Percentiles rank a stretch among this genome's conserved stretches.
Conservation (phyloP, 768 basidiomycete genomes). For the Cystofilobasidium bisporidii region DNA sequence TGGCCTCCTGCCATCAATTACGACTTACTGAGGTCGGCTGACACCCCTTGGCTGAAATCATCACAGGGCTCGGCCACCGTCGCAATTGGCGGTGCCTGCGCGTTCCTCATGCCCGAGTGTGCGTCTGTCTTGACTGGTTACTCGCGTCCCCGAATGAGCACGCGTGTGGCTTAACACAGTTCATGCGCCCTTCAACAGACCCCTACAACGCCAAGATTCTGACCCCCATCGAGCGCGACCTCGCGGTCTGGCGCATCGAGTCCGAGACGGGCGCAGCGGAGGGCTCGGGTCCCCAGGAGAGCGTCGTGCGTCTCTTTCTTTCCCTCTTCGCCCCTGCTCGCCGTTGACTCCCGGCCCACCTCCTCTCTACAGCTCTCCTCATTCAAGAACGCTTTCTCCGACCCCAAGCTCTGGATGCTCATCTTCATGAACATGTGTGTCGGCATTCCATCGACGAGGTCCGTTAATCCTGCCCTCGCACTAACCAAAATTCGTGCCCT, state of each 20-base stretch:
- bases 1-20: too few species aligned
- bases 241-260: conserved; percentile 32
- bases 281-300: neutral
- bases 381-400: conserved; percentile 4
- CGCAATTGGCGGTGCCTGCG: conserved; percentile 11
- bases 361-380: conserved; percentile 4
- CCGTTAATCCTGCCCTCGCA: too few species aligned
- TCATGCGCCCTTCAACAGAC: conserved; percentile 19
- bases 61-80: conserved; percentile 26
- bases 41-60: too few species aligned
- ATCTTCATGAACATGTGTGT: conserved; percentile 14
- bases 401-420: conserved; percentile 26
- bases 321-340: too few species aligned
- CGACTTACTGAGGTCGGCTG: too few species aligned
- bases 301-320: too few species aligned
- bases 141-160: too few species aligned
- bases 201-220: conserved; percentile 31
- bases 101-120: conserved; percentile 29
- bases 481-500: neutral
- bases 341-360: too few species aligned
- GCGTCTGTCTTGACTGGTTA: conserved; percentile 22
- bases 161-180: conserved; percentile 22
- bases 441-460: too few species aligned
- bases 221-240: conserved; percentile 27
- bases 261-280: conserved; percentile 28